Evolutionary conservation across 768 basidiomycete species (phyloP), one percentile per base, ranked within the genome.

Genomic region (Lactifluus echinatus): DNA sequence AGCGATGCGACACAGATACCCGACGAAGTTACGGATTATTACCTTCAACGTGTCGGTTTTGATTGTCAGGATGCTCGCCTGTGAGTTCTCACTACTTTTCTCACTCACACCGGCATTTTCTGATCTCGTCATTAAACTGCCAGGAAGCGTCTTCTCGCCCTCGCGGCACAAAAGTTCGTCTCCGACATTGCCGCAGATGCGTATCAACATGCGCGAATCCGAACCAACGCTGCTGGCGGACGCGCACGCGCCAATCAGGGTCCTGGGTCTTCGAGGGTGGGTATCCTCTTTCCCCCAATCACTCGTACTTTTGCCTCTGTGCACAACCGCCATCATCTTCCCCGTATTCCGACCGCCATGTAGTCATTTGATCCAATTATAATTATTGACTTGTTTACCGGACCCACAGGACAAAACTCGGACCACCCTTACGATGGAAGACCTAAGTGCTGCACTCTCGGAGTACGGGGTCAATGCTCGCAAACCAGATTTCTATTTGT

Each of bases 161-260:
- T 98, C 12, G 94, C 96, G 2, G 93, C 96, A 0, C 96, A 99
- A 68, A 97, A 98, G 67, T 98, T 99, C 68, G 86, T 98, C 43
- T 90, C 93, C 7, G 95, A 98, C 67, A 94, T 99, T 54, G 89
- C 95, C 2, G 82, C 89, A 2, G 96, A 99, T 69, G 93, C 96
- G 10, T 98, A 91, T 72, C 93, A 97, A 67, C 95, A 97, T 71
- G 96, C 96, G 8, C 89, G 95, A 29, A 90, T 98, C 66, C 84
- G 96, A 36, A 90, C 91, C 1, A 95, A 91, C 58, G 92, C 90
- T 34, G 68, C 84, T 5, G 82, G 85, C 28, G 87, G 89, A 36
- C 79, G 89, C 15, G 76, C 82, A 28, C 78, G 87, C 26, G 76
- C 80, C 11, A 82, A 79, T 64, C 81, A 82, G 63, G 75, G 84